phyloP scores from a whole-genome alignment of 176 grass and related monocot genomes.

The Zea mays region DNA sequence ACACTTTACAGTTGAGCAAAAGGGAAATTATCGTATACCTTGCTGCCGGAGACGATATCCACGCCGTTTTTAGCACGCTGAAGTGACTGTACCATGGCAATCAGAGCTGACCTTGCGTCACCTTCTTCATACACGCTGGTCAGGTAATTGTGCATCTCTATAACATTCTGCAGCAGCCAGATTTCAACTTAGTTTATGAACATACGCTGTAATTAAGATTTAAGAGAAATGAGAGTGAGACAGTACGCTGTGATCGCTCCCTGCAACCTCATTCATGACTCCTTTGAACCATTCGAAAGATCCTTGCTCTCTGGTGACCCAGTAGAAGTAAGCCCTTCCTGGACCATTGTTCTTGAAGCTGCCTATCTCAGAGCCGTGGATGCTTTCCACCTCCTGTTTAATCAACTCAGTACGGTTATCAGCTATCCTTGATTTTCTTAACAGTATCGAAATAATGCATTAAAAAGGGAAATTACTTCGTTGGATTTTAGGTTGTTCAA shows the following conservation, averaged over 20 bases:
- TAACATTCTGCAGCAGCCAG: conserved; percentile 71
- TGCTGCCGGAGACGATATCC: conserved; percentile 93
- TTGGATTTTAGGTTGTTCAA: conserved; percentile 79
- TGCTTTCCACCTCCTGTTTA: conserved; percentile 60
- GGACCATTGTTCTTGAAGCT: conserved; percentile 70
- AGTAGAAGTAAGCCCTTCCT: conserved; percentile 98
- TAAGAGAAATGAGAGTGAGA: conserved; percentile 15
- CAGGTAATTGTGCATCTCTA: conserved; percentile 99
- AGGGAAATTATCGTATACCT: conserved; percentile 39
- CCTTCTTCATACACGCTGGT: conserved; percentile 99
- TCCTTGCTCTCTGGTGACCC: conserved; percentile 97
- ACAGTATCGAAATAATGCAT: background rate
- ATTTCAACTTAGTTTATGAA: conserved; percentile 32
- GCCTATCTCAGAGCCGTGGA: conserved; percentile 58
- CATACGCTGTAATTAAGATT: too few relatives aligned
- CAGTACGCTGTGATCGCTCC: conserved; percentile 76
- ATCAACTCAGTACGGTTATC: conserved; percentile 38
- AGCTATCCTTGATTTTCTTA: conserved; percentile 13
- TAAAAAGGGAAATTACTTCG: conserved; percentile 50
- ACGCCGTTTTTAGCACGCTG: conserved; percentile 91
- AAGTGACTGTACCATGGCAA: conserved; percentile 95
- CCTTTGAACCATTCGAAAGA: conserved; percentile 99
- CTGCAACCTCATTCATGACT: conserved; percentile 98
- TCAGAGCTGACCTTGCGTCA: conserved; percentile 85
- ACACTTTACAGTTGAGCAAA: background rate